Base-by-base conservation (phyloP, 2,329 filamentous ascomycete species). In the Phyllosticta capitalensis region DNA sequence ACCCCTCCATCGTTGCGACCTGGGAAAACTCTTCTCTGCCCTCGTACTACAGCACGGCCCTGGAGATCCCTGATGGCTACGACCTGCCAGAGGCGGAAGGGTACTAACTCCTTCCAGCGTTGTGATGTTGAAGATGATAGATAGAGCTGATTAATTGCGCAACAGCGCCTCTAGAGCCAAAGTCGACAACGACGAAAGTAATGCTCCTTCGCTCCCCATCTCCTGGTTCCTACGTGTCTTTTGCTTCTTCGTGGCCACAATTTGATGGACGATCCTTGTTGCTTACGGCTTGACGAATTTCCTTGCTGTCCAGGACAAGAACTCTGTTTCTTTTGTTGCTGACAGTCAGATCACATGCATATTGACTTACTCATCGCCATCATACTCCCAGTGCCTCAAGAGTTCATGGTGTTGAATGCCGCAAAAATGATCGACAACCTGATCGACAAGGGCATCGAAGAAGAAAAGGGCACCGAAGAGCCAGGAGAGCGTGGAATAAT, bases 51-150 rank as follows among this genome's bases (percentile, higher is more conserved):
- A 69, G 66, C 14, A 66, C 65, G 20, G 65, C 62, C 9, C 52
- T 72, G 24, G 70, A 72, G 61, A 66, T 68, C 54, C 69, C 69
- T 5, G 70, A 72, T 59, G 70, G 70, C 5, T 62, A 69, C 60
- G 68, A 71, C 53, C 68, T 70, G 1, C 65, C 70, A n/a, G 63
- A 61, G n/a, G 38, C 17, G 7, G 3, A 45, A 1, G 69, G 68
- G 58, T 59, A 59, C 53, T 59, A 24, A 45, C 9, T n/a, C 17
- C 17, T 14, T 45, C 38, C 38, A 45, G 38, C 38, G 14, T 45
- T n/a, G 12, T 45, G 38, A 45, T n/a, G 17, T 45, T 38, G 30
- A 12, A 19, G 14, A 45, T n/a, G 14, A 45, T 45, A 45, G 17
- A 45, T 45, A 45, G 38, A 45, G 38, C 38, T 45, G 38, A 45